Conservation (phyloP, 768 basidiomycete genomes). For the Fomitopsis pulvina region DNA sequence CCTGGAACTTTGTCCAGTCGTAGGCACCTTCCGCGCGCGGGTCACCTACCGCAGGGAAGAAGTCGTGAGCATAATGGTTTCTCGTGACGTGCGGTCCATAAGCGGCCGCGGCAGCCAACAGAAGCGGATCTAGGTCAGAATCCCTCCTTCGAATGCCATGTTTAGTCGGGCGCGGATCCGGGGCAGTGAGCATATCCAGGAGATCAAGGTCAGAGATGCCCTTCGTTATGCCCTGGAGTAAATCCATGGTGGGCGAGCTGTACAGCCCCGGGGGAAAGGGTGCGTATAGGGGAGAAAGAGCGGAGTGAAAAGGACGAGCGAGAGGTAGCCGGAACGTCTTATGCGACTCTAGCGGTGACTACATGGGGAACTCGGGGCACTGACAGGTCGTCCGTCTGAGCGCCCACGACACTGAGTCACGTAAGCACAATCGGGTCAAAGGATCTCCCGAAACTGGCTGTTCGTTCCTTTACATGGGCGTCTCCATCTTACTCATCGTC, state of each 20-base stretch:
- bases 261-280: no score
- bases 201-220: constrained; percentile 49
- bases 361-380: neutral
- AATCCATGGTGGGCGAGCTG: neutral
- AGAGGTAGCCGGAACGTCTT: neutral
- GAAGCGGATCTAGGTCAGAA: constrained; percentile 69
- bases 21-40: constrained; percentile 45
- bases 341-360: neutral
- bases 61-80: constrained; percentile 82
- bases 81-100: constrained; percentile 75
- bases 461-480: neutral
- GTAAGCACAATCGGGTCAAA: neutral
- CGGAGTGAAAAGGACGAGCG: neutral
- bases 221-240: constrained; percentile 9
- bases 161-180: constrained; percentile 34
- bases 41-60: constrained; percentile 54
- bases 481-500: neutral
- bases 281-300: neutral
- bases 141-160: constrained; percentile 52
- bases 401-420: neutral
- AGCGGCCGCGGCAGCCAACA: constrained; percentile 70
- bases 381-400: neutral
- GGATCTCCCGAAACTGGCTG: neutral
- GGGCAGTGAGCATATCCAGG: constrained; percentile 56
- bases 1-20: constrained; percentile 54